Base-by-base conservation (phyloP, 495 filamentous ascomycete species). In the Neurospora discreta region DNA sequence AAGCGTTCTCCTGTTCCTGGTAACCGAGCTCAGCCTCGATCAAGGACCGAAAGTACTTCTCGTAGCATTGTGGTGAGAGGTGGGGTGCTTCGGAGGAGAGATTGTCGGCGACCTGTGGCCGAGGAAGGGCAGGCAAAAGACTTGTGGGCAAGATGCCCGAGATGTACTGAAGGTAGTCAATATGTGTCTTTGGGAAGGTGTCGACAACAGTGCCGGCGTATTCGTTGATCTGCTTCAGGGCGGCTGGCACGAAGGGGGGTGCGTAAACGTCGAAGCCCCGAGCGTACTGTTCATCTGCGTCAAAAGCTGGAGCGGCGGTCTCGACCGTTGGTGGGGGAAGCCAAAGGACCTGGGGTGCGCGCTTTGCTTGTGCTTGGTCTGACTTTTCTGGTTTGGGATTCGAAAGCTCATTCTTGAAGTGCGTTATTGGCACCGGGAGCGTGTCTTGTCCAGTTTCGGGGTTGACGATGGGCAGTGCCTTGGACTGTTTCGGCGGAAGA, bases 261-360 rank as follows among this genome's bases (percentile, higher is more conserved):
- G 81, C 81, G 68, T 81, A 82, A 11, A 79, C 70, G 71, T 83
- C 79, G 68, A 81, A 78, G 1, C 69, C 72, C 9, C 71, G 70
- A 18, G 71, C 71, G 26, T 67, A 72, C 13, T 74, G 52, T 65
- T 65, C 26, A 65, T 65, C 26, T 26, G 52, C 52, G 30, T 65
- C 52, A 65, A 65, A 65, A 13, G 46, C 46, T 58, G 46, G 46
- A 58, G 20, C 1, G 52, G 20, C 1, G 52, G 52, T 60, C 5
- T 26, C 26, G 6, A 15, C 52, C 1, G 23, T 26, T 36, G 52
- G 52, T 9, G 52, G 52, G 1, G 52, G 52, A 18, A 18, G 3
- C 52, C 52, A 65, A 9, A 33, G 52, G 15, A 9, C 52, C 18
- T 36, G 26, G 13, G 23, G 23, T 30, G 26, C 52, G 46, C 26